Conservation (phyloP, 371 early-diverging fungal species). For the Mucor sp. region DNA sequence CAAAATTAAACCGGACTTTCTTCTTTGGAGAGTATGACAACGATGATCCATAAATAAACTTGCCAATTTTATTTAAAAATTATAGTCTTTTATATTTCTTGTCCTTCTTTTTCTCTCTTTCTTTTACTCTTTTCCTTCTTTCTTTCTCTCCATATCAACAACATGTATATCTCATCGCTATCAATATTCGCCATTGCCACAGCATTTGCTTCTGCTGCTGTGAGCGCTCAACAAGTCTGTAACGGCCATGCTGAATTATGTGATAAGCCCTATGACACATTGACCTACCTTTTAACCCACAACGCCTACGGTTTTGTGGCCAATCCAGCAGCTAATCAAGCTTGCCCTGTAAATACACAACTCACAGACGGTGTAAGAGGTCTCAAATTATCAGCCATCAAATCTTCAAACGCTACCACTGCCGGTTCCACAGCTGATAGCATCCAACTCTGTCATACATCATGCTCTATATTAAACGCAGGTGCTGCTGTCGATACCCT, state of each 20-base stretch:
- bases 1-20: too few species aligned
- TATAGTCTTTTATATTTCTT: background rate
- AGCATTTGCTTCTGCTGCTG: background rate
- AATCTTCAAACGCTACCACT: constrained; percentile 24
- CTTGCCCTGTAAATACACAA: constrained; percentile 60
- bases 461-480: constrained; percentile 62
- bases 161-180: constrained; percentile 11
- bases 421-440: constrained; percentile 17
- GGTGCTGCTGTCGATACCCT: constrained; percentile 59
- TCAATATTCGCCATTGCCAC: constrained; percentile 2
- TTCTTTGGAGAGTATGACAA: too few species aligned
- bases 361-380: constrained; percentile 73
- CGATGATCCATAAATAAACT: constrained; percentile 2
- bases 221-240: constrained; percentile 51
- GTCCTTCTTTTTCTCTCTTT: background rate
- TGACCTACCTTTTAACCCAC: constrained; percentile 72
- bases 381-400: constrained; percentile 69
- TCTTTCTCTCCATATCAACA: background rate
- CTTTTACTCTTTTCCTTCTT: background rate
- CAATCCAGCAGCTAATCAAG: constrained; percentile 71
- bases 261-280: constrained; percentile 51
- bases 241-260: constrained; percentile 77
- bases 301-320: constrained; percentile 67
- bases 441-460: constrained; percentile 71
- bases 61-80: background rate